These are phyloP conservation scores for Hypocreales sp. DNA, from an alignment of 2,329 filamentous ascomycete genomes.

Conservation along the genomic window DNA sequence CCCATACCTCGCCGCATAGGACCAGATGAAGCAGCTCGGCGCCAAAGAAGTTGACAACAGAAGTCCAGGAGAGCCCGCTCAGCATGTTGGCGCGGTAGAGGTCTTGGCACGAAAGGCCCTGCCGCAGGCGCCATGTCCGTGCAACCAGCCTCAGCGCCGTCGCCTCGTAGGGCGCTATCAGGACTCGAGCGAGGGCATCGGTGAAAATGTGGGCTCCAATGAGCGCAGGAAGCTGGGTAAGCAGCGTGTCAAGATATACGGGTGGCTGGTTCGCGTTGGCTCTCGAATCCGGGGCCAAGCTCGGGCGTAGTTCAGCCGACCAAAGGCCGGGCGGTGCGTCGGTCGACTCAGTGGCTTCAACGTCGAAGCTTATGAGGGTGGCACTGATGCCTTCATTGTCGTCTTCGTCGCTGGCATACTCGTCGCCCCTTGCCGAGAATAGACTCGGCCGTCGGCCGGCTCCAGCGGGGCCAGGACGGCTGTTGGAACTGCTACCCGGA, in stretches of 20 bases:
- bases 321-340: constrained; percentile 36
- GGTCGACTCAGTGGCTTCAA: constrained; percentile 38
- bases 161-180: constrained; percentile 31
- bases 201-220: constrained; percentile 30
- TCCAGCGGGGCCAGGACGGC: constrained; percentile 13
- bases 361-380: constrained; percentile 45
- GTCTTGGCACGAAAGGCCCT: constrained; percentile 19
- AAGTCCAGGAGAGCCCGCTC: constrained; percentile 21
- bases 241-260: constrained; percentile 29
- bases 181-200: constrained; percentile 23
- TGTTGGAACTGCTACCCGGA: constrained; percentile 14
- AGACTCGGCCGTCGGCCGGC: constrained; percentile 27
- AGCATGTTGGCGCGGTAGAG: constrained; percentile 23
- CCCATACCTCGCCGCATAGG: constrained; percentile 30
- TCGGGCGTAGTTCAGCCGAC: constrained; percentile 43
- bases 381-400: constrained; percentile 38
- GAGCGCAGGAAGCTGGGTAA: constrained; percentile 34
- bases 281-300: constrained; percentile 17
- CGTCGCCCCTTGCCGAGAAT: constrained; percentile 31
- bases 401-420: constrained; percentile 40
- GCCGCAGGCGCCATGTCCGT: constrained; percentile 21
- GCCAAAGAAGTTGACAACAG: constrained; percentile 27
- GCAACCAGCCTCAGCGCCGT: constrained; percentile 28
- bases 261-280: constrained; percentile 10
- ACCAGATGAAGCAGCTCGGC: constrained; percentile 28